These are phyloP conservation scores for Setaria italica DNA, from an alignment of 202 grass and related monocot genomes.

Conservation along the genomic window DNA sequence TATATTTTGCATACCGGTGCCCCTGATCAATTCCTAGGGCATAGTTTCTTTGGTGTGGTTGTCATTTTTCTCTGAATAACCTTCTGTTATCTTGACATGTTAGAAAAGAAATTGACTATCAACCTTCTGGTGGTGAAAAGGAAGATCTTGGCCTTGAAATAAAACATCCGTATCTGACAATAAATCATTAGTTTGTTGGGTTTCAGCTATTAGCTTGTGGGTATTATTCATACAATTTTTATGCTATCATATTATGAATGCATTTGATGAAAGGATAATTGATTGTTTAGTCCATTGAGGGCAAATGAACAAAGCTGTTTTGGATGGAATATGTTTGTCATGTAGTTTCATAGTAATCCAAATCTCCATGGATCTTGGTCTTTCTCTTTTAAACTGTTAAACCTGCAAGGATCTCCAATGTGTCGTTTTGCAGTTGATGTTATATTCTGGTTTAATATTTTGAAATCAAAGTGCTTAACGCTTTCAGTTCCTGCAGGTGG, in stretches of 20 bases:
- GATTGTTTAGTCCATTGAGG: neutral
- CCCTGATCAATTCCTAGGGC: no score
- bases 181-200: neutral
- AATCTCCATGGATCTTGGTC: no score
- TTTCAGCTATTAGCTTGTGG: neutral
- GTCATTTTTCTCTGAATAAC: no score
- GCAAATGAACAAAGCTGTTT: neutral
- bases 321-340: no score
- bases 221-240: neutral
- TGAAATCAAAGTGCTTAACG: neutral
- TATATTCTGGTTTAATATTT: neutral
- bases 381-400: no score
- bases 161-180: neutral
- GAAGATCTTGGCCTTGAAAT: neutral
- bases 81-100: no score
- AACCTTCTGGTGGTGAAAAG: neutral
- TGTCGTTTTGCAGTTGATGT: no score
- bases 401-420: no score
- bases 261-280: neutral
- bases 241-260: neutral
- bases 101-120: neutral
- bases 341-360: no score
- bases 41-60: no score
- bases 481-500: slow-evolving; percentile 9
- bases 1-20: no score